Evolutionary conservation across 2,329 filamentous ascomycete genomes (phyloP).

Genomic region (Trichoderma sp.): DNA sequence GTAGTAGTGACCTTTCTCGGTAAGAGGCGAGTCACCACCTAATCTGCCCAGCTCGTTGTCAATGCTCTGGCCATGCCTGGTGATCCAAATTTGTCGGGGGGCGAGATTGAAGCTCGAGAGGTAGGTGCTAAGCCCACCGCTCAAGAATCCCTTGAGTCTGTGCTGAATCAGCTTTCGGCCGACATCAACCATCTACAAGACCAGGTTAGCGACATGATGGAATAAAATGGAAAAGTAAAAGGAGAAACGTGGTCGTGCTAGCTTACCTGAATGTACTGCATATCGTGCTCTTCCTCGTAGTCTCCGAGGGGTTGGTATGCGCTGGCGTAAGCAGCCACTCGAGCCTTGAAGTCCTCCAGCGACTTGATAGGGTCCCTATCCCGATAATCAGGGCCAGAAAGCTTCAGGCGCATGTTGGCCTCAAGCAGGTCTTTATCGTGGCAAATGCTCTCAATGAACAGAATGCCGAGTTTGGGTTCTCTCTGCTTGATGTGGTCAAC

Average conservation of each 20-base stretch:
- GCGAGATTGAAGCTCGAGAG: constrained; percentile 96
- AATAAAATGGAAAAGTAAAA: background rate
- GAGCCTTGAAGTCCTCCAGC: constrained; percentile 87
- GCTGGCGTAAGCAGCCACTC: constrained; percentile 90
- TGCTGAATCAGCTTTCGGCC: constrained; percentile 92
- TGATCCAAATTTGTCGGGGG: constrained; percentile 97
- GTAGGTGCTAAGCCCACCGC: constrained; percentile 90
- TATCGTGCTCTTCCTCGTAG: constrained; percentile 85
- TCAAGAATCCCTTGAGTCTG: constrained; percentile 88
- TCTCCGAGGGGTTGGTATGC: constrained; percentile 89
- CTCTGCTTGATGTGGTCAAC: constrained; percentile 80
- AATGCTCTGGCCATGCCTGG: constrained; percentile 85
- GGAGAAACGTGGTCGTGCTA: too few species aligned
- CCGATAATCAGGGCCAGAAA: constrained; percentile 93
- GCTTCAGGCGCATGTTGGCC: constrained; percentile 95
- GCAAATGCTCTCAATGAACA: constrained; percentile 96
- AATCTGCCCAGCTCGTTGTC: constrained; percentile 90
- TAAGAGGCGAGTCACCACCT: constrained; percentile 86
- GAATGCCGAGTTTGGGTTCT: constrained; percentile 84
- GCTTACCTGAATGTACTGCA: constrained; percentile 84
- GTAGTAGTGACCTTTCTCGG: constrained; percentile 78
- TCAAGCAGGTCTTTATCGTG: constrained; percentile 82
- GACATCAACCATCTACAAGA: constrained; percentile 85
- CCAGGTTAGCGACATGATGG: constrained; percentile 32
- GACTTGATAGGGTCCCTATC: constrained; percentile 88